phyloP scores from a whole-genome alignment of 768 basidiomycete species.

The Russula sp. region DNA sequence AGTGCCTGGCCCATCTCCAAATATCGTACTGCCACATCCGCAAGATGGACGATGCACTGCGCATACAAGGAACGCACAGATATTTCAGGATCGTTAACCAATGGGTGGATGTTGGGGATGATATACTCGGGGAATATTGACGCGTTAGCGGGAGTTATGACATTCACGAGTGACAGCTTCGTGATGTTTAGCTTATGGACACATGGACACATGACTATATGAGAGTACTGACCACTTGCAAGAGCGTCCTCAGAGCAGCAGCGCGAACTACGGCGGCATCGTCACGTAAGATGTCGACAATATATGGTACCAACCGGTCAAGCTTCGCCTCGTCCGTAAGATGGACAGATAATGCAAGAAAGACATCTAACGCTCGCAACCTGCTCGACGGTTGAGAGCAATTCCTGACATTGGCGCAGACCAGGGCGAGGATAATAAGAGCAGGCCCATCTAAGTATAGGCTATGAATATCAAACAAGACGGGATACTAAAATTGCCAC shows the following conservation, averaged over 20 bases:
- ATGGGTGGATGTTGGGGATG: conserved; percentile 81
- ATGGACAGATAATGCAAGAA: conserved; percentile 74
- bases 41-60: conserved; percentile 78
- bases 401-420: conserved; percentile 87
- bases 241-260: conserved; percentile 69
- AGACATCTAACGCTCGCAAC: conserved; percentile 78
- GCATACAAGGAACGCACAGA: conserved; percentile 80
- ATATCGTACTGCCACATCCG: conserved; percentile 82
- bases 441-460: conserved; percentile 72
- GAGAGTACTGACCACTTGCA: conserved; percentile 70
- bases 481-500: conserved; percentile 36
- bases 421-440: conserved; percentile 79
- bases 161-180: conserved; percentile 60
- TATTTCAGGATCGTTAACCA: conserved; percentile 80
- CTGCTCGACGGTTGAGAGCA: conserved; percentile 84
- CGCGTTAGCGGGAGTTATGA: conserved; percentile 60
- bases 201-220: not conserved
- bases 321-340: conserved; percentile 94
- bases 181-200: not conserved
- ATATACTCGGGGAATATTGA: conserved; percentile 94
- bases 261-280: conserved; percentile 81
- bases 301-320: conserved; percentile 89
- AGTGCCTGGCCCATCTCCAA: conserved; percentile 92
- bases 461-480: not conserved
- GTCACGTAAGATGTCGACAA: conserved; percentile 85